Evolutionary conservation across 1,284 basidiomycete genomes (phyloP), one percentile per base, ranked within the genome.

Genomic region (Cryptococcus amylolentus): DNA sequence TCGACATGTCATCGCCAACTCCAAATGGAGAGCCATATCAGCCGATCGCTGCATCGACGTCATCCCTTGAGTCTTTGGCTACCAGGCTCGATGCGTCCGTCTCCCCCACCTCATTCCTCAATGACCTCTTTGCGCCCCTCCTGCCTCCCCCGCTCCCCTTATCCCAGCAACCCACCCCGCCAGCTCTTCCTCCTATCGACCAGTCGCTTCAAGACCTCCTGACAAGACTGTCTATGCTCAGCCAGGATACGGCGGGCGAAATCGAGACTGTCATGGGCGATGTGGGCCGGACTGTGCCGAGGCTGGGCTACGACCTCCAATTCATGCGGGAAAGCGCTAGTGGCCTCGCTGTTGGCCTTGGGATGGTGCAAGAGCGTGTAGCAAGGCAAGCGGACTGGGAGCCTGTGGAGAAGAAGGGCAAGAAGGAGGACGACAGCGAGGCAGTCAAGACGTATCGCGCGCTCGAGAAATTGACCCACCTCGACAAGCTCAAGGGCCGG

Each of bases 281-380:
- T 68, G 89, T 95, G 48, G 90, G 91, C 1, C 84, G 91, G 49
- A 85, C 86, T 4, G 86, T 94, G 10, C 91, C 93, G 5, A 84
- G 93, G 39, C 82, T 97, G 46, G 86, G 87, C 1, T 96, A 95
- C 71, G 93, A 96, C 76, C 80, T 97, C 20, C 92, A 96, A 72
- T 93, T 95, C 77, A 93, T 96, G 85, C 86, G 89, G 49, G 93
- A 96, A 70, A 86, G 87, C 39, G 91, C 92, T 0, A 77, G 88
- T 13, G 83, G 88, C 2, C 80, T 96, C 18, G 86, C 88, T 62
- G 78, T 77, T 23, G 78, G 84, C 7, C 78, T 94, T 16, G 77
- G 81, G 16, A 80, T 81, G 35, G 84, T 89, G 16, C 77, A 80
- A 56, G 64, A 68, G 49, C 80, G 67, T 83, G 57, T 79, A 78